Evolutionary conservation across 345 rosid species (phyloP), one percentile per base, ranked within the genome.

Genomic region (Gossypium arboreum): DNA sequence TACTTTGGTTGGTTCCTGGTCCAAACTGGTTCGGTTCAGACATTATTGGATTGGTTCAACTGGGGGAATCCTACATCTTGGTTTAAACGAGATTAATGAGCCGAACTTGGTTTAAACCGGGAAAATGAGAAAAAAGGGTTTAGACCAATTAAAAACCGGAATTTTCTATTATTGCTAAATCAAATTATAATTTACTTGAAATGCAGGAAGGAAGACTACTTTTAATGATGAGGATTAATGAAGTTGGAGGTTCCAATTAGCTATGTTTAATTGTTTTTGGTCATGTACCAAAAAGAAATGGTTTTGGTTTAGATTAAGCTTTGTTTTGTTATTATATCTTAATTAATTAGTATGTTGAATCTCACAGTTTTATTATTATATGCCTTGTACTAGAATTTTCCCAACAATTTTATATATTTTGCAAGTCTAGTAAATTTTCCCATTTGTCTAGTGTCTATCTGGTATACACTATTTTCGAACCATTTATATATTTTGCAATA

Each of bases 141-240:
- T 34, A 34, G 41, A 5, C 41, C 41, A 34, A 5, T 34, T 34
- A 34, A 34, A 34, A 1, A 34, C 41, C 41, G 41, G 41, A 5
- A 5, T 34, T 34, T 34, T 34, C 7, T 34, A 5, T 34, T 34
- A 34, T 34, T 34, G 41, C 41, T 34, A 5, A 5, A 34, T 34
- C 7, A 34, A 34, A 34, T 34, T 1, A 4, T 5, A 34, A 34
- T 5, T 55, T 1, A 10, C 9, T 56, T 59, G 0, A 1, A 15
- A 20, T 77, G 25, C 75, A 84, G 84, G 87, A 12, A 84, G 66
- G 80, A 84, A 82, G 79, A 84, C 83, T 0, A 84, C 83, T 74
- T 82, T 84, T 20, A 44, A 34, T 50, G 80, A 79, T 18, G 84
- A 76, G 56, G 79, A 84, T 54, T 78, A 71, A 74, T 59, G 16